Evolutionary conservation across 2,329 filamentous ascomycete species (phyloP), one percentile per base, ranked within the genome.

Genomic region (Pseudofabraea citricarpa): DNA sequence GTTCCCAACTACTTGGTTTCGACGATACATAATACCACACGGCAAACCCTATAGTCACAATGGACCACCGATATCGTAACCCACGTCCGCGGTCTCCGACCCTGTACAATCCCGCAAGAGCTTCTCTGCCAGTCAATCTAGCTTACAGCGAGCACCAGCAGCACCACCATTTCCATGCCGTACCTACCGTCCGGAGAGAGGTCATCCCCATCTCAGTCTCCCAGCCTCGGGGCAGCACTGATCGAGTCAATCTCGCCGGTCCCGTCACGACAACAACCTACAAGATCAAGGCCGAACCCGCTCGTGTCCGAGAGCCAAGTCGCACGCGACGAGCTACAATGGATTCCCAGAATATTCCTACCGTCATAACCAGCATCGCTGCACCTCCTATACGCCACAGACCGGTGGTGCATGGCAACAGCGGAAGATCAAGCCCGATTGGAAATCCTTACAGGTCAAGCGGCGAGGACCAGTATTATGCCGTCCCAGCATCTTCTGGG

Each of bases 401-500:
- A 46, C 52, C 59, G 1, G 49, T 55, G 1, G 47, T 60, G 15
- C 58, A 62, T 43, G 50, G 51, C 18, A 44, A 43, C 8, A 59
- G 55, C 36, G 58, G 60, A 35, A 60, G 64, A 32, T 56, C 37
- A 64, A 82, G 76, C 54, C 77, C 78, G 15, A 60, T 70, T 29
- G 70, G 72, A 49, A 74, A 79, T 43, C 62, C 72, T 4, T 73
- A 75, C 59, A 70, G 75, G 36, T 62, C 71, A 13, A 75, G 70
- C 54, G 76, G 81, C 29, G 69, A 74, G 23, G 59, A 66, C 15
- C 35, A 37, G 24, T 78, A 77, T 52, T 79, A 76, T 56, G 60
- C 76, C 22, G 70, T 79, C 49, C 78, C 78, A n/a, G 76, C 77
- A 41, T 73, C 75, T 5, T 80, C 78, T 22, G 69, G 72, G 43